Base-by-base conservation (phyloP, 2,329 filamentous ascomycete genomes). In the Xylariaceae sp. region DNA sequence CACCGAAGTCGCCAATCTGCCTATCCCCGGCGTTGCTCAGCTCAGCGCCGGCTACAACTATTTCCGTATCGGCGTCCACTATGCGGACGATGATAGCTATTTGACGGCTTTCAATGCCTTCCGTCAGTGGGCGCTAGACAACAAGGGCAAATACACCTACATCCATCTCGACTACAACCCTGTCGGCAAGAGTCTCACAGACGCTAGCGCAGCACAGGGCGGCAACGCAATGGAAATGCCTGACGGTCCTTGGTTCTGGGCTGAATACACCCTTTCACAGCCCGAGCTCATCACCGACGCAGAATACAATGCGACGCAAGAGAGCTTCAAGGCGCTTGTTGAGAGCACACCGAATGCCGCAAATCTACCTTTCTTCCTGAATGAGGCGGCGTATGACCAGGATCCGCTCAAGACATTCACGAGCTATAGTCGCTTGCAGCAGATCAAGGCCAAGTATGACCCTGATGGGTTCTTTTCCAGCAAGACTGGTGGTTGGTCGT, bases 121-220 rank as follows among this genome's bases (percentile, higher is more conserved):
- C 39, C 47, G 51, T 10, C 45, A 48, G 9, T 52, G 53, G 53
- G 44, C 53, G n/a, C 45, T 46, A 33, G 45, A 46, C 17, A 19
- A 55, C 33, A 55, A 55, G 33, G 39, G 49, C 36, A 42, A 51
- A 33, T 55, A 55, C 34, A 47, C 38, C 12, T 55, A 45, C 31
- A 41, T 55, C 17, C 53, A 55, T 45, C 18, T 55, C 17, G 53
- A 55, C 39, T 55, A 55, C 31, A 55, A 55, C 46, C 53, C 53
- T 3, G 53, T 55, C 3, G 44, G 44, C 10, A 39, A 44, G 17
- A 55, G 45, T 18, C 22, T 55, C 42, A 55, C 53, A 13, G 53
- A 55, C 33, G 53, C 53, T 19, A 55, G 53, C 33, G 39, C n/a
- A 12, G 45, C 45, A 28, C 53, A 55, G 11, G 49, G 53, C 16